Conservation (phyloP, 768 basidiomycete genomes). For the Suillus luteus region DNA sequence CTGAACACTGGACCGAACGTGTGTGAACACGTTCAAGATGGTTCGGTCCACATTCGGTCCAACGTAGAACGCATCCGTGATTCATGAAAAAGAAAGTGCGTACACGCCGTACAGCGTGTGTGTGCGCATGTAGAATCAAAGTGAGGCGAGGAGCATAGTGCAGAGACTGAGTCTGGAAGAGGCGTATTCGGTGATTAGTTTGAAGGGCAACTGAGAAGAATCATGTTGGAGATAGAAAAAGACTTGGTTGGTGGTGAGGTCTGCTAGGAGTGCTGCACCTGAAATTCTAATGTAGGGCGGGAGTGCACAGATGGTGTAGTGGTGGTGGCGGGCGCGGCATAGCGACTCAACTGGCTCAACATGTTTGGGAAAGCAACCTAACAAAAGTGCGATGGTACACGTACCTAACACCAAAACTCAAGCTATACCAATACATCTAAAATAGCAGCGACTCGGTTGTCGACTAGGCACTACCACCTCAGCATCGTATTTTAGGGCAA, state of each 20-base stretch:
- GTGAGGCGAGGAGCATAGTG: constrained; percentile 11
- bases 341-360: not conserved
- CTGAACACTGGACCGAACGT: not conserved
- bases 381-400: not conserved
- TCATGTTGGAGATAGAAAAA: too few species aligned
- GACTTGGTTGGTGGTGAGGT: too few species aligned
- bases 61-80: not conserved
- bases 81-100: not conserved
- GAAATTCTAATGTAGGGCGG: not conserved
- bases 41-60: not conserved
- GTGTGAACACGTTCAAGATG: not conserved
- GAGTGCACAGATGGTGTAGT: not conserved
- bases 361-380: not conserved
- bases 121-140: constrained; percentile 23
- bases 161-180: constrained; percentile 21
- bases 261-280: too few species aligned
- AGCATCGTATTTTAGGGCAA: not conserved
- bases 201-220: too few species aligned
- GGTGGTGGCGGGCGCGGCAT: not conserved
- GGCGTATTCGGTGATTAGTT: too few species aligned
- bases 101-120: not conserved
- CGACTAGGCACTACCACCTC: not conserved
- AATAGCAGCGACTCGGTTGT: not conserved
- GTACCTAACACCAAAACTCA: not conserved
- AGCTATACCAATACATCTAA: not conserved